Conservation (phyloP, 139 green algal genomes). For the Chlamydomonas eustigma region DNA sequence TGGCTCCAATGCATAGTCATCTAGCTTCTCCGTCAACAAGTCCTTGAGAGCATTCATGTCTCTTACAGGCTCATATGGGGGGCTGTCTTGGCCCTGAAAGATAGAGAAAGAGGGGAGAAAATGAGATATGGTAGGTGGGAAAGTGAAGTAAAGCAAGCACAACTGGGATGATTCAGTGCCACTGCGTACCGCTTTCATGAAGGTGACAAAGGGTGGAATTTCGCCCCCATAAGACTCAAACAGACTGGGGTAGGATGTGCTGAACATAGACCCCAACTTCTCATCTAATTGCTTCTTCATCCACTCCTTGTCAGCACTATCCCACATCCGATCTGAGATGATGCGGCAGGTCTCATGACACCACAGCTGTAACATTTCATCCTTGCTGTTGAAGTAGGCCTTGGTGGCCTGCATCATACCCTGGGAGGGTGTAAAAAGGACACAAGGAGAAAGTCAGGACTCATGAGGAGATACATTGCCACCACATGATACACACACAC, state of each 20-base stretch:
- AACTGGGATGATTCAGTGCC: too few species aligned
- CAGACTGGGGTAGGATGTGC: not conserved
- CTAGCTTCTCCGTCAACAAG: not conserved
- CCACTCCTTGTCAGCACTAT: constrained; percentile 60
- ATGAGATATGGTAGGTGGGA: too few species aligned
- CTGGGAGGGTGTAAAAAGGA: constrained; percentile 11
- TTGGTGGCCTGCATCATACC: constrained; percentile 49
- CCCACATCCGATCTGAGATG: constrained; percentile 76
- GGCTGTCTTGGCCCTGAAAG: not conserved
- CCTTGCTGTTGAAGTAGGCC: constrained; percentile 74
- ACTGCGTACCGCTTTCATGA: constrained; percentile 44
- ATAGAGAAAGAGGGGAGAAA: too few species aligned
- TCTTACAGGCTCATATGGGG: not conserved
- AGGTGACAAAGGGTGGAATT: constrained; percentile 71
- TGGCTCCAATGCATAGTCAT: not conserved
- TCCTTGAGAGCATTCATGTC: not conserved
- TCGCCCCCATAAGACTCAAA: constrained; percentile 26
- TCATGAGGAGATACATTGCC: too few species aligned
- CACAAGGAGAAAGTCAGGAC: not conserved
- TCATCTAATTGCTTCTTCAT: constrained; percentile 24
- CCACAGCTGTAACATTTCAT: constrained; percentile 68
- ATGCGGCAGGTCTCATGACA: constrained; percentile 75
- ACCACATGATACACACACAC: too few species aligned
- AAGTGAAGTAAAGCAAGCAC: too few species aligned
- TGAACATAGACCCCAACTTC: not conserved